Base-by-base conservation (phyloP, 345 rosid species). In the Boechera stricta region DNA sequence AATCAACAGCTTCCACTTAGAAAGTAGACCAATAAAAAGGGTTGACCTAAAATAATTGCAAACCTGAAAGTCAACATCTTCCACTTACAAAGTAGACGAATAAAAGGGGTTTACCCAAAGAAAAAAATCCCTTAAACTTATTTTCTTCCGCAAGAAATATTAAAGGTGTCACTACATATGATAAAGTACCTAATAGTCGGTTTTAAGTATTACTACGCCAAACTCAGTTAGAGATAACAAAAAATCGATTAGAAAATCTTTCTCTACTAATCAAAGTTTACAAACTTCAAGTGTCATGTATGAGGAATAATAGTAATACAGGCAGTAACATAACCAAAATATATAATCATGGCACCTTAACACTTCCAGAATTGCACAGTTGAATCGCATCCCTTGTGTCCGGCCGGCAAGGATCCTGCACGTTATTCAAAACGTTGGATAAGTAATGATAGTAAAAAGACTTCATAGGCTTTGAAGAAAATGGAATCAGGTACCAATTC, bases 351-450 rank as follows among this genome's bases (percentile, higher is more conserved):
- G 44, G 44, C 44, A 70, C 98, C 97, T 91, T 88, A 38, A 94
- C 87, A 70, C 94, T 94, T 73, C 90, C 90, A 45, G 72, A 79
- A 5, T 67, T 82, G 89, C 97, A 90, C 52, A 81, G 45, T 74
- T 70, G 45, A 15, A 94, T 90, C 0, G 93, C 97, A 3, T 85
- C 85, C 74, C 67, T 76, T 48, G 92, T 91, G 36, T 84, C 87
- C 10, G 74, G 64, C 62, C 91, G 94, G 71, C 97, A 90, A 79
- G 98, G 94, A 82, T 94, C 98, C 98, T 94, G 73, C 82, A 80
- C 9, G 59, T 48, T 53, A 21, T 21, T 21, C 24, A 21, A 45
- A 10, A 26, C 44, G 7, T 7, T 16, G 45, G 44, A 58, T 66
- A 58, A 45, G 15, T 33, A 51, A 11, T 28, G 15, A 51, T 29